Evolutionary conservation across 2,329 filamentous ascomycete genomes (phyloP), one percentile per base, ranked within the genome.

Genomic region (Seiridium cupressi): DNA sequence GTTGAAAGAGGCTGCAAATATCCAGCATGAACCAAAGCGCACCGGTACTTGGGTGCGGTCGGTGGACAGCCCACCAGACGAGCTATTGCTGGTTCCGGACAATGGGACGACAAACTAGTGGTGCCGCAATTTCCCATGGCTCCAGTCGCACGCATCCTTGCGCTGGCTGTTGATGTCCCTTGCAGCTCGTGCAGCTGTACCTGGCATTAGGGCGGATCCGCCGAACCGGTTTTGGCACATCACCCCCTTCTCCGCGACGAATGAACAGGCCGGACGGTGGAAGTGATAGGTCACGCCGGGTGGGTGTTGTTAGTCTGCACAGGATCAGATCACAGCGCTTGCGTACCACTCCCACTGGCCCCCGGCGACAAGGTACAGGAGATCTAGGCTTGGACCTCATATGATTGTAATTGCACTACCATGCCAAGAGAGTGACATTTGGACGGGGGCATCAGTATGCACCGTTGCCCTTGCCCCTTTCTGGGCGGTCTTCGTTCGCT

Each of bases 91-190:
- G 32, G 9, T 54, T 60, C 61, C 60, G 42, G 64, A 59, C 59
- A 26, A 64, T 18, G 38, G 54, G 51, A 57, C 34, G 55, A 49
- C 2, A 48, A 40, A 42, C 53, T 51, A 61, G 60, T 59, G 60
- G 60, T 46, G 60, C 56, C 51, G 56, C 51, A 61, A 61, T 61
- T 57, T 61, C 60, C 60, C 46, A 26, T 10, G 8, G 26, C 31
- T 18, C 26, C 44, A 51, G 55, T 36, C 31, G 31, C 18, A 55
- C 36, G 40, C n/a, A 55, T 53, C 49, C 49, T 53, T 34, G 18
- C 54, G 35, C 3, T 42, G 32, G 46, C 42, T 35, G 44, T 34
- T 36, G 31, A 18, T 38, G 18, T 31, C 9, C 49, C 51, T 53
- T 53, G 47, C 53, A 51, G 54, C 59, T 60, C 18, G 18, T 60